Conservation (phyloP, 345 rosid species). For the Cardamine chenopodiifolia region DNA sequence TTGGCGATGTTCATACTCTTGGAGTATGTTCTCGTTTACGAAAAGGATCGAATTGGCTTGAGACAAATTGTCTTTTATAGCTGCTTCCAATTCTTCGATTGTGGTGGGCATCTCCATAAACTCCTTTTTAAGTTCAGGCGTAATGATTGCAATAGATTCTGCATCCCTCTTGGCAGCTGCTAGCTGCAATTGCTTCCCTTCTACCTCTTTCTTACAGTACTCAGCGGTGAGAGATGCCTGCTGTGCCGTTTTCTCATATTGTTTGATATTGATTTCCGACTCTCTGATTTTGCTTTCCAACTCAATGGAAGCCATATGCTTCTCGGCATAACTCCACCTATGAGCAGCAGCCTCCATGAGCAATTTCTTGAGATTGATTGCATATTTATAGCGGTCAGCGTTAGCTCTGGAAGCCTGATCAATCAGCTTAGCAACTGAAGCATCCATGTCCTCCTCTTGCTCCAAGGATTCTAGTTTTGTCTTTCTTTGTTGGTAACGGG, state of each 20-base stretch:
- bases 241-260: conserved; percentile 66
- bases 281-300: conserved; percentile 80
- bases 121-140: conserved; percentile 75
- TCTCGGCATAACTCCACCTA: conserved; percentile 65
- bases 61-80: conserved; percentile 73
- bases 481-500: conserved; percentile 63
- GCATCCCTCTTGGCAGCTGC: conserved; percentile 76
- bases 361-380: conserved; percentile 62
- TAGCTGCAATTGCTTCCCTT: conserved; percentile 53
- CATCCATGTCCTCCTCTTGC: conserved; percentile 68
- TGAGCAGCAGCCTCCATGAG: conserved; percentile 60
- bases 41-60: conserved; percentile 87
- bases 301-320: conserved; percentile 72
- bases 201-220: conserved; percentile 67
- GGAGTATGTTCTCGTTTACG: conserved; percentile 75
- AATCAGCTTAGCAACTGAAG: conserved; percentile 57
- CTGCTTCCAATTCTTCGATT: conserved; percentile 88
- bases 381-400: conserved; percentile 51
- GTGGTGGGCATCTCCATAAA: conserved; percentile 87
- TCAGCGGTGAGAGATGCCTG: conserved; percentile 58
- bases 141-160: conserved; percentile 72
- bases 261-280: conserved; percentile 66
- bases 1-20: conserved; percentile 82
- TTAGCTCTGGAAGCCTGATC: conserved; percentile 64
- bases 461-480: conserved; percentile 61